phyloP scores from a whole-genome alignment of 345 rosid species.

The Crucihimalaya himalaica region DNA sequence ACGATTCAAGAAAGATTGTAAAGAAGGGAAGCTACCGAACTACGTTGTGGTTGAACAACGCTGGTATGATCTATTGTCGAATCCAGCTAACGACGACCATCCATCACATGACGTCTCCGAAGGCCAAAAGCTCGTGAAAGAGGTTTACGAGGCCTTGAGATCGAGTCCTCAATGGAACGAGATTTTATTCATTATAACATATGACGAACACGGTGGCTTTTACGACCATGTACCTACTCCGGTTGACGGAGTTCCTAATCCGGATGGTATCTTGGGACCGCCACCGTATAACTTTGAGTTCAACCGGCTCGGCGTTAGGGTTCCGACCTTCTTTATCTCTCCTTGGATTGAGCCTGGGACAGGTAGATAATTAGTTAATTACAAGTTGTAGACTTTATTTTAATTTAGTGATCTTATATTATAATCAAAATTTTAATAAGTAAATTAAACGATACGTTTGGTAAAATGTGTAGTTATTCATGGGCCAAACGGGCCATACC shows the following conservation, averaged over 20 bases:
- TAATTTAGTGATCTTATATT: not conserved
- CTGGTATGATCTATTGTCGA: conserved; percentile 42
- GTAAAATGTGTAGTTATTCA: conserved; percentile 46
- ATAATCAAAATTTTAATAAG: not conserved
- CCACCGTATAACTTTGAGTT: conserved; percentile 53
- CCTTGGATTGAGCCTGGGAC: conserved; percentile 63
- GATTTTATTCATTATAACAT: conserved; percentile 47
- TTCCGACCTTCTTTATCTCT: conserved; percentile 52
- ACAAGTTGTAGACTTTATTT: not conserved
- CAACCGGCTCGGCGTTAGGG: conserved; percentile 64
- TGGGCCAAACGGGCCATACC: conserved; percentile 50
- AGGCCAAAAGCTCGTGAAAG: conserved; percentile 55
- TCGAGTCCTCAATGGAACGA: conserved; percentile 61
- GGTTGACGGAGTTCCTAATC: conserved; percentile 48
- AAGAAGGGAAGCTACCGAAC: conserved; percentile 56
- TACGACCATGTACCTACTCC: conserved; percentile 64
- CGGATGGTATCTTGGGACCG: conserved; percentile 51
- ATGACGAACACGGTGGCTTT: conserved; percentile 65
- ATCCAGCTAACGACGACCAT: conserved; percentile 54
- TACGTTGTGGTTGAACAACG: conserved; percentile 55
- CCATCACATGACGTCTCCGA: conserved; percentile 61
- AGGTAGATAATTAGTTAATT: conserved; percentile 35
- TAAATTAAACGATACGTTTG: not conserved
- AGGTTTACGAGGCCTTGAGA: conserved; percentile 56
- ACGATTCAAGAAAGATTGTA: conserved; percentile 46